Percentiles rank a stretch among this genome's conserved stretches.
Evolutionary conservation across 1,139 yeast genomes (phyloP).

Genomic region (Debaryomyces nepalensis): DNA sequence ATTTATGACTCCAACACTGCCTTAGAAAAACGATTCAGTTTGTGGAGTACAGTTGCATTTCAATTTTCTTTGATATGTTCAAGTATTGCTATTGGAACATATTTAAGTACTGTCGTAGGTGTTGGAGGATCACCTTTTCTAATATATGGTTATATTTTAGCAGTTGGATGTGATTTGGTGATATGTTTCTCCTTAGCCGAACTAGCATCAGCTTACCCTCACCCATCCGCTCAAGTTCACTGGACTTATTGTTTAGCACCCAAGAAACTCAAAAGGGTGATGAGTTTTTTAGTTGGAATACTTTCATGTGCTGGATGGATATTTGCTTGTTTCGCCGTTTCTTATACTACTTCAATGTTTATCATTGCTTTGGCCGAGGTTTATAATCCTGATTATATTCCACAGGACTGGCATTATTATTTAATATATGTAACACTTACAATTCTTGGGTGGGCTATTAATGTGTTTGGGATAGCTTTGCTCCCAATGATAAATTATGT

Average conservation of each 20-base stretch:
- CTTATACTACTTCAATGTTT: constrained; percentile 46
- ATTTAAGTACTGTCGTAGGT: constrained; percentile 30
- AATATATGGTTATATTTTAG: constrained; percentile 29
- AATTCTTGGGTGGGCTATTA: constrained; percentile 23
- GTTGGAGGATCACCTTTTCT: constrained; percentile 34
- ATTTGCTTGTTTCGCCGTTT: constrained; percentile 40
- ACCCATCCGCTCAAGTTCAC: constrained; percentile 35
- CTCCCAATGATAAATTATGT: constrained; percentile 26
- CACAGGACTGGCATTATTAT: constrained; percentile 31
- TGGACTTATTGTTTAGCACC: constrained; percentile 36
- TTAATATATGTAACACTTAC: constrained; percentile 25
- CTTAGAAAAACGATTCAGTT: constrained; percentile 27
- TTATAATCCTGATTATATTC: constrained; percentile 27
- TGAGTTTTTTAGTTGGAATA: constrained; percentile 51
- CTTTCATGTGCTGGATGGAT: constrained; percentile 57
- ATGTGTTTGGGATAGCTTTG: constrained; percentile 25
- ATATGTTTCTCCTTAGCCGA: constrained; percentile 32
- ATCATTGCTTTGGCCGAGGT: constrained; percentile 47
- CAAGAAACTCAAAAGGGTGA: constrained; percentile 19
- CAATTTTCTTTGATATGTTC: constrained; percentile 32
- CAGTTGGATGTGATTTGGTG: constrained; percentile 26
- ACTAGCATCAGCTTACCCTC: constrained; percentile 34
- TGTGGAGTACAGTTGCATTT: constrained; percentile 30
- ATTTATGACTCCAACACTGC: constrained; percentile 6
- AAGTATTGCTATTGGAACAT: constrained; percentile 32